These are phyloP conservation scores for Tuber aestivum DNA, from an alignment of 495 filamentous ascomycete genomes.

Conservation along the genomic window DNA sequence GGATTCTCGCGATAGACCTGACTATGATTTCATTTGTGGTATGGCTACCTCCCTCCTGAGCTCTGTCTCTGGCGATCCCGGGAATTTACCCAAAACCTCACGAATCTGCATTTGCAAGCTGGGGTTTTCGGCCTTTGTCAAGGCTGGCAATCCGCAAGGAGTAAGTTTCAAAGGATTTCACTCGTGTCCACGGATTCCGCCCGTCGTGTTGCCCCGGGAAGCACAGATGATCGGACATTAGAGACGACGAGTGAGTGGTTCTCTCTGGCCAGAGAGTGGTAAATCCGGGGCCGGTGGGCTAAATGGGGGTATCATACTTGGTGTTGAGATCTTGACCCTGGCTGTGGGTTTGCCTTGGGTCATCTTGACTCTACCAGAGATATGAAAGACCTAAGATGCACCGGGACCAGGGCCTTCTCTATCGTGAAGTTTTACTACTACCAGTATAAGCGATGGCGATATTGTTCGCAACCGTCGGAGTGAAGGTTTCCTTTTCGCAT, in stretches of 20 bases:
- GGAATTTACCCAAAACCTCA: neutral
- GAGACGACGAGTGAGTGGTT: neutral
- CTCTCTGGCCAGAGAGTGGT: neutral
- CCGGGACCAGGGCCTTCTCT: neutral
- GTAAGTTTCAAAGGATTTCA: neutral
- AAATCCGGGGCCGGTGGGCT: neutral
- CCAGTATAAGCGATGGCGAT: neutral
- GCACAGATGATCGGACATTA: constrained; percentile 3
- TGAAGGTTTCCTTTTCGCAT: neutral
- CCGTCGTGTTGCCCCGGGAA: neutral
- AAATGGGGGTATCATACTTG: neutral
- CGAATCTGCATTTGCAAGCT: neutral
- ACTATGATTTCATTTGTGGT: neutral
- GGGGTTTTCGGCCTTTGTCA: neutral
- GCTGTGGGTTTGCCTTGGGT: neutral
- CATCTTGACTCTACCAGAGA: neutral
- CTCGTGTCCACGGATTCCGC: neutral
- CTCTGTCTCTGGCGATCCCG: neutral
- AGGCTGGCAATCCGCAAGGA: neutral
- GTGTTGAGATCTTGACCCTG: neutral
- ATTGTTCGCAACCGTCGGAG: constrained; percentile 1
- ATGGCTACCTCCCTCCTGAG: neutral
- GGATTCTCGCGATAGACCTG: neutral
- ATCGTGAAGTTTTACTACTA: neutral
- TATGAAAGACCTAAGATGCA: neutral